Percentiles rank a stretch among this genome's conserved stretches.
Evolutionary conservation across 495 filamentous ascomycete genomes (phyloP).

Genomic region (Delitschia confertaspora): DNA sequence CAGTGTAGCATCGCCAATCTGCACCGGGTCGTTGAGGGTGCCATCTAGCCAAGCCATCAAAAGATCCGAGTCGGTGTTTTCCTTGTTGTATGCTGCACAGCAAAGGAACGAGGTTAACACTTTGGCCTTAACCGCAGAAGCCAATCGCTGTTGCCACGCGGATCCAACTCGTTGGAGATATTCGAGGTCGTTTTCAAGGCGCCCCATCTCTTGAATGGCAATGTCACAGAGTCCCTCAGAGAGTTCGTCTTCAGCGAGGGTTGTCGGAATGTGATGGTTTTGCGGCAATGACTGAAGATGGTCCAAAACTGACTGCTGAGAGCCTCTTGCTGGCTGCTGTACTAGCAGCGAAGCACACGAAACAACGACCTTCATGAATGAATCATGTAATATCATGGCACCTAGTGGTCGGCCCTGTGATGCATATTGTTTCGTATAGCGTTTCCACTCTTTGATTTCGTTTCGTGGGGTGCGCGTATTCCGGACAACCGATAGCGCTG

Average conservation of each 20-base stretch:
- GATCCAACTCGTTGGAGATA: conserved; percentile 70
- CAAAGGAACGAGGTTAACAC: conserved; percentile 78
- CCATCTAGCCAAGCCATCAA: conserved; percentile 81
- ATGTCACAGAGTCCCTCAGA: conserved; percentile 66
- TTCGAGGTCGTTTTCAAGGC: conserved; percentile 82
- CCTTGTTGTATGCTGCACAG: conserved; percentile 68
- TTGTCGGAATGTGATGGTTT: conserved; percentile 1
- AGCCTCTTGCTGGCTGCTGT: conserved; percentile 49
- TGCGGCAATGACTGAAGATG: conserved; percentile 51
- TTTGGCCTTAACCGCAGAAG: conserved; percentile 74
- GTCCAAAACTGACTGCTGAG: conserved; percentile 60
- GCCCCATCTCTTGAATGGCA: conserved; percentile 68
- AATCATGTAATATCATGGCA: conserved; percentile 82
- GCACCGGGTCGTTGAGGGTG: conserved; percentile 61
- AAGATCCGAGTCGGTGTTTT: conserved; percentile 68
- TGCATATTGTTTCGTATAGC: conserved; percentile 73
- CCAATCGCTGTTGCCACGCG: conserved; percentile 77
- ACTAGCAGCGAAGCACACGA: conserved; percentile 66
- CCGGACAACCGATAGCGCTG: conserved; percentile 77
- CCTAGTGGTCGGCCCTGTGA: conserved; percentile 69
- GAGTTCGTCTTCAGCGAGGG: conserved; percentile 27
- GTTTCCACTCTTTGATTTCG: conserved; percentile 66
- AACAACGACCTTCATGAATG: conserved; percentile 74
- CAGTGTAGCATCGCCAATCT: conserved; percentile 69
- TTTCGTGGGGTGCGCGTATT: conserved; percentile 43